Evolutionary conservation across 169 alveolate species (phyloP).

Genomic region (Cryptosporidium xiaoi): DNA sequence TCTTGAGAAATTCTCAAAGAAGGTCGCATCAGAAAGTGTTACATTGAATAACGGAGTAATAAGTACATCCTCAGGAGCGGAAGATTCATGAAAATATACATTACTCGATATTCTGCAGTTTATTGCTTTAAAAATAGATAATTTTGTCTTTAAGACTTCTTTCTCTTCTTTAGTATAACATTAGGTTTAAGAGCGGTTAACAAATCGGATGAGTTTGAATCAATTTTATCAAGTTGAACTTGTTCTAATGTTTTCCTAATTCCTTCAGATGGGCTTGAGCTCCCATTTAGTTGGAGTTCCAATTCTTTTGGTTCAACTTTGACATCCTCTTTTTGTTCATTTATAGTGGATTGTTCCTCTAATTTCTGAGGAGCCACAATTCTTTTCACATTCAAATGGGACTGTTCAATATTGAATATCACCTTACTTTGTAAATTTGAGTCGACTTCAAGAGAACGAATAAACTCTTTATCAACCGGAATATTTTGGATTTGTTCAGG

Average conservation of each 20-base stretch:
- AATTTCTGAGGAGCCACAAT: background rate
- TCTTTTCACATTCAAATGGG: background rate
- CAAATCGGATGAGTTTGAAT: conserved; percentile 18
- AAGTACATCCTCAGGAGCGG: conserved; percentile 64
- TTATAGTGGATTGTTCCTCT: conserved; percentile 3
- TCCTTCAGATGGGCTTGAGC: conserved; percentile 15
- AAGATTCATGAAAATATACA: background rate
- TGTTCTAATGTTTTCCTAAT: conserved; percentile 53
- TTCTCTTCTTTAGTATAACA: conserved; percentile 47
- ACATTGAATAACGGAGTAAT: conserved; percentile 50
- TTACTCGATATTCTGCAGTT: background rate
- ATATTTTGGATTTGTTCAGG: background rate
- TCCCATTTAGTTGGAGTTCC: background rate
- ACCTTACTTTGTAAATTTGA: background rate
- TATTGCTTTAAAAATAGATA: background rate
- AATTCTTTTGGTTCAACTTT: conserved; percentile 3
- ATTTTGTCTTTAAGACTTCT: conserved; percentile 1
- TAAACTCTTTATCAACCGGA: background rate
- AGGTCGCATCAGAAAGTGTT: background rate
- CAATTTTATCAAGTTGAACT: conserved; percentile 46
- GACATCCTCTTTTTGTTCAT: too few relatives aligned
- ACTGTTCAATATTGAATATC: background rate
- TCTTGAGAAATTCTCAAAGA: conserved; percentile 41
- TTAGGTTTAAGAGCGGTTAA: conserved; percentile 34
- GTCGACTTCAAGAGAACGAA: background rate